Conservation (phyloP, 371 early-diverging fungal species). For the Dichotomocladium elegans region DNA sequence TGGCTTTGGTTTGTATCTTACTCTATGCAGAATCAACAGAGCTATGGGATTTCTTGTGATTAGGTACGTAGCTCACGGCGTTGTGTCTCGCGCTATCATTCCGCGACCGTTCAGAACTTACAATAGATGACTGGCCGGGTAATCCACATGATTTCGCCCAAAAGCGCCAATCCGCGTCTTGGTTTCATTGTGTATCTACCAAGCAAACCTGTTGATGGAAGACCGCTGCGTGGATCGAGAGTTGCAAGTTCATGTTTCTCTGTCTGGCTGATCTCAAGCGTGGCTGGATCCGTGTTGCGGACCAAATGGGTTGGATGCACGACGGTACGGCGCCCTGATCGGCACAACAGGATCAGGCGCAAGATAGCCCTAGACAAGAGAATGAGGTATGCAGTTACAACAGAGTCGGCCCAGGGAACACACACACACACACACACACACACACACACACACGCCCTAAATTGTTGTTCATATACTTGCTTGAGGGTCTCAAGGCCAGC, state of each 20-base stretch:
- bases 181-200: not conserved
- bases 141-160: slow-evolving; percentile 35
- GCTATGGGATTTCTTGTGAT: not conserved
- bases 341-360: slow-evolving; percentile 24
- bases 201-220: slow-evolving; percentile 15
- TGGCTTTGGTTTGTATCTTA: not conserved
- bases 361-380: slow-evolving; percentile 15
- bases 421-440: too few relatives aligned
- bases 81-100: not conserved
- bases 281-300: slow-evolving; percentile 26
- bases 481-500: slow-evolving; percentile 34
- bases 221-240: slow-evolving; percentile 35
- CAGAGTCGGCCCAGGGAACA: too few relatives aligned
- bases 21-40: not conserved
- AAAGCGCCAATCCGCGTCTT: slow-evolving; percentile 21
- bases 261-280: slow-evolving; percentile 15
- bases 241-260: slow-evolving; percentile 27
- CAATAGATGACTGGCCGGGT: slow-evolving; percentile 36
- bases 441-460: too few relatives aligned
- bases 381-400: too few relatives aligned
- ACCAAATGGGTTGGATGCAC: slow-evolving; percentile 40
- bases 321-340: slow-evolving; percentile 15
- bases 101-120: slow-evolving; percentile 9
- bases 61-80: too few relatives aligned
- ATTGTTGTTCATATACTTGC: slow-evolving; percentile 18